Base-by-base conservation (phyloP, 2,329 filamentous ascomycete genomes). In the Aspergillus terreus region DNA sequence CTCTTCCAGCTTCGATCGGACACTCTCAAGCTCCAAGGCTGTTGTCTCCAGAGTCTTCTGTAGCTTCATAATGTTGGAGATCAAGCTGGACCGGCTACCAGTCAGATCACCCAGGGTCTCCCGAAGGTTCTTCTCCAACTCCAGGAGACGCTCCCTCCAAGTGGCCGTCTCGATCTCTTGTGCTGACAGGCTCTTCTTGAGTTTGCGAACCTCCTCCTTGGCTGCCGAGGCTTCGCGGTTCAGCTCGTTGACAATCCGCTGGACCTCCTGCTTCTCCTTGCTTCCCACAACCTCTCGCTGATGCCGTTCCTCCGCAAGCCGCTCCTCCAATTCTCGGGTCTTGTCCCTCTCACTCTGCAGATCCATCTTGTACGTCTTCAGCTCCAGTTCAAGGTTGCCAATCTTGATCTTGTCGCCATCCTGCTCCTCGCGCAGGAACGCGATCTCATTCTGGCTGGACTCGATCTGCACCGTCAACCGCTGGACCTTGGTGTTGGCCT, bases 361-460 rank as follows among this genome's bases (percentile, higher is more conserved):
- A 45, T 78, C 83, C 63, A 90, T 84, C 67, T 95, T 88, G n/a
- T 85, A 82, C 51, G 84, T 87, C 62, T 89, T 88, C 35, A 96
- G 75, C 12, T 86, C 84, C 7, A 90, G 88, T 66, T 97, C 92
- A 6, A 97, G 78, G 64, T 97, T 91, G 35, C 92, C 90, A 63
- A 99, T 97, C 72, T 91, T 92, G 68, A 99, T 95, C 79, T 99
- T 99, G 76, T 99, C 94, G 15, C 83, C 84, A 71, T 99, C 94
- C 71, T 99, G 94, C 75, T 99, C 94, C 67, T 99, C 94, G 1
- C 94, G 86, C 46, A 99, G 72, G 79, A 99, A 99, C 1, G 89
- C 86, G 71, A 97, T 95, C 70, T 99, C 94, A 53, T 87, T 87
- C 63, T 96, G 92, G 51, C 88, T 87, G 4, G 90, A 95, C 71